Evolutionary conservation across 2,329 filamentous ascomycete species (phyloP).

Genomic region (Grosmannia serpens): DNA sequence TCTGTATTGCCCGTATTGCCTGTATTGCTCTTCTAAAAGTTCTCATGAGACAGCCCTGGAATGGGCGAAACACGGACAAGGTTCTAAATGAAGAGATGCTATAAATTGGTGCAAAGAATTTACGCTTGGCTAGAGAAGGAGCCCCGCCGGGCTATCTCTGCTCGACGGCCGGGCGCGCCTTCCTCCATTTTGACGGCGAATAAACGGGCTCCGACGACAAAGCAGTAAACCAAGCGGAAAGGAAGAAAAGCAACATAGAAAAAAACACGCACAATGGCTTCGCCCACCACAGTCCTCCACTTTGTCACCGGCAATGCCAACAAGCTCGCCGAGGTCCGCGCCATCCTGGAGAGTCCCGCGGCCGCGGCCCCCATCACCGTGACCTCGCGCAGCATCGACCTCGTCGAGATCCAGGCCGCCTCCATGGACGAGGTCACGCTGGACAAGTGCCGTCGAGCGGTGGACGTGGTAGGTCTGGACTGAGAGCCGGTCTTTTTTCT

Average conservation of each 20-base stretch:
- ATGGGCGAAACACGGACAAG: too few species aligned
- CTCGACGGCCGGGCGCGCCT: too few species aligned
- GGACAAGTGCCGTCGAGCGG: constrained; percentile 78
- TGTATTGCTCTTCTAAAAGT: too few species aligned
- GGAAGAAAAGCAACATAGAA: neutral
- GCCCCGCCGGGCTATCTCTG: too few species aligned
- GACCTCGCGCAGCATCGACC: constrained; percentile 61
- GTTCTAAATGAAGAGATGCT: too few species aligned
- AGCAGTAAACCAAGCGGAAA: neutral
- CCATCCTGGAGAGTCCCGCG: constrained; percentile 59
- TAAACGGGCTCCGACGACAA: too few species aligned
- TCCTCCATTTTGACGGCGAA: too few species aligned
- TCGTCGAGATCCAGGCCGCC: constrained; percentile 86
- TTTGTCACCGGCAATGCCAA: constrained; percentile 97
- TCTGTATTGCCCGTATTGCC: too few species aligned
- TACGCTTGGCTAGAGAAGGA: too few species aligned
- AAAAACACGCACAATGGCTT: neutral
- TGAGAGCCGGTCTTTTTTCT: too few species aligned
- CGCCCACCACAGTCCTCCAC: constrained; percentile 41
- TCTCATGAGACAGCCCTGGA: too few species aligned
- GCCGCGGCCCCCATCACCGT: constrained; percentile 47
- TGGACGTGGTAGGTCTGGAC: constrained; percentile 59
- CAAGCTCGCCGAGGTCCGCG: constrained; percentile 81
- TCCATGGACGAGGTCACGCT: constrained; percentile 81
- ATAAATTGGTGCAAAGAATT: too few species aligned